phyloP scores from a whole-genome alignment of 371 early-diverging fungal species.

The Ordospora pajunii region DNA sequence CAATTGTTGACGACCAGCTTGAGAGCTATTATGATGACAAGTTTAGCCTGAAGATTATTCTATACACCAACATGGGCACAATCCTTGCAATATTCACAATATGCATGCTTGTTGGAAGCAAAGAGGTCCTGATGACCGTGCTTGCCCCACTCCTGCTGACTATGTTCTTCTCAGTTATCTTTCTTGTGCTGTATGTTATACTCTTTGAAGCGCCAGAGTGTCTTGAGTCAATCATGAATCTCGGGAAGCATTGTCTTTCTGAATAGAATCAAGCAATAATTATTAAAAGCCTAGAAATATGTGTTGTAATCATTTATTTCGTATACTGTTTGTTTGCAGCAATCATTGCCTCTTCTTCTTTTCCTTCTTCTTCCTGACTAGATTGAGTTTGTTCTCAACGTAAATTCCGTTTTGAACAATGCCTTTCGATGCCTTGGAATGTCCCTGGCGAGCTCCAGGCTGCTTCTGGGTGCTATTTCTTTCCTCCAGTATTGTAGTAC shows the following conservation, averaged over 20 bases:
- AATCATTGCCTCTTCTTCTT: slow-evolving; percentile 40
- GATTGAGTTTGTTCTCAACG: slow-evolving; percentile 38
- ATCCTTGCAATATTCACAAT: not conserved
- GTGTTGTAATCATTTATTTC: not conserved
- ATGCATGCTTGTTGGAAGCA: not conserved
- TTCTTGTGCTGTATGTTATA: not conserved
- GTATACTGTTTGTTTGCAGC: not conserved
- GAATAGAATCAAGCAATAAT: not conserved
- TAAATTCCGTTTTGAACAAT: slow-evolving; percentile 19
- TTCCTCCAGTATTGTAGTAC: slow-evolving; percentile 5
- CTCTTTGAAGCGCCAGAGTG: not conserved
- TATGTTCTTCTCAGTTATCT: not conserved
- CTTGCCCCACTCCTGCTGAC: not conserved
- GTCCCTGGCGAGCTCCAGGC: not conserved
- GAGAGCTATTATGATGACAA: not conserved
- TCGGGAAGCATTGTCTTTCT: not conserved
- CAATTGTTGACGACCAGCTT: not conserved
- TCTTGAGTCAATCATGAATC: not conserved
- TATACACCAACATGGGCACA: slow-evolving; percentile 5
- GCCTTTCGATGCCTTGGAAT: not conserved
- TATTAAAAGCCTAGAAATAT: not conserved
- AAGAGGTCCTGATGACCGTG: not conserved
- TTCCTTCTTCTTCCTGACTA: slow-evolving; percentile 37
- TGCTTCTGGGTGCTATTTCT: not conserved
- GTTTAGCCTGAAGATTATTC: slow-evolving; percentile 1